A percentile compares a stretch with the other conserved stretches of the same genome.
These are phyloP conservation scores for Millerago galiae DNA, from an alignment of 805 yeast genomes.

Conservation along the genomic window DNA sequence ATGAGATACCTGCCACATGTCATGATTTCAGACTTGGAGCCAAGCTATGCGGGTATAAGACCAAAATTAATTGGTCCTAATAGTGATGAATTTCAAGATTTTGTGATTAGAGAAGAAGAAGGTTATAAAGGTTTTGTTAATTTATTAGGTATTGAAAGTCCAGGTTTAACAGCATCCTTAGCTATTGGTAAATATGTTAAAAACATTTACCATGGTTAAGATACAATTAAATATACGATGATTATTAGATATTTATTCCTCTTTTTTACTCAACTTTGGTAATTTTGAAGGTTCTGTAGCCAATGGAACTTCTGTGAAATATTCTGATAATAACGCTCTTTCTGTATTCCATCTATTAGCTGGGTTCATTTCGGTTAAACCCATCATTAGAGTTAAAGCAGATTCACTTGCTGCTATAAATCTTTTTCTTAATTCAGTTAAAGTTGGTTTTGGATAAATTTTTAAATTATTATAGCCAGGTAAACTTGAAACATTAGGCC, in stretches of 20 bases:
- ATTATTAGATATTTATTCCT: neutral
- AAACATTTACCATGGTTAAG: conserved; percentile 15
- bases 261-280: conserved; percentile 36
- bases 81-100: conserved; percentile 54
- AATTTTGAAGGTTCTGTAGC: conserved; percentile 62
- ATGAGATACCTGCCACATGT: conserved; percentile 58
- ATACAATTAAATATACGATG: too few relatives aligned
- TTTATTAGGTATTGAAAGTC: conserved; percentile 80
- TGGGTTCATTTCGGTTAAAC: conserved; percentile 75
- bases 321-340: conserved; percentile 57
- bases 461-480: conserved; percentile 71
- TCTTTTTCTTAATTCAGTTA: conserved; percentile 71
- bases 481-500: conserved; percentile 84
- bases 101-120: conserved; percentile 61
- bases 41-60: conserved; percentile 76
- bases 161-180: conserved; percentile 79
- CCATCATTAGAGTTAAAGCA: conserved; percentile 70
- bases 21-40: conserved; percentile 42
- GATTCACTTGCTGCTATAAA: conserved; percentile 87
- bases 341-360: conserved; percentile 60
- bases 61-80: conserved; percentile 60
- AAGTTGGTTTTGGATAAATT: conserved; percentile 77
- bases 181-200: conserved; percentile 76
- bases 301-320: conserved; percentile 65
- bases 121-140: conserved; percentile 77